Conservation (phyloP, 2,329 filamentous ascomycete species). For the Fusarium vanettenii region DNA sequence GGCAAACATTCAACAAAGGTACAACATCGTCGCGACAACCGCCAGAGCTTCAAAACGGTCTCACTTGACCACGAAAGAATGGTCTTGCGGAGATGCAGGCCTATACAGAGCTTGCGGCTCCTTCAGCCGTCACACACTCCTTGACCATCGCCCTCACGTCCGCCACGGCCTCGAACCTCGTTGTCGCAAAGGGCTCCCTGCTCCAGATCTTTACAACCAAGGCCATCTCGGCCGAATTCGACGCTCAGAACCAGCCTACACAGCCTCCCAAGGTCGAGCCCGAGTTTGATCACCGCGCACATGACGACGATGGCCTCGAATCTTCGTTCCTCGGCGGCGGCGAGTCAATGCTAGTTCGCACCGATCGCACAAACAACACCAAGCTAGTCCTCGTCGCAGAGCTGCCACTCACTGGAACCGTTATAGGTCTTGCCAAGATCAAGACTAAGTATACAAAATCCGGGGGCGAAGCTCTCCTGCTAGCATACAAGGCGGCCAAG, state of each 20-base stretch:
- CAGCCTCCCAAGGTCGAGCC: slow-evolving; percentile 55
- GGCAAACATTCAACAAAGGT: slow-evolving; percentile 29
- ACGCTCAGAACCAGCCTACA: slow-evolving; percentile 54
- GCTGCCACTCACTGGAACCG: slow-evolving; percentile 83
- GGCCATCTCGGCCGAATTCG: slow-evolving; percentile 72
- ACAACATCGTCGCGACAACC: slow-evolving; percentile 21
- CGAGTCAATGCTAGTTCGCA: slow-evolving; percentile 70
- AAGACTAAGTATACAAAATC: slow-evolving; percentile 79
- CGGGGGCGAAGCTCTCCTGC: slow-evolving; percentile 83
- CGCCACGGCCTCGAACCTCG: slow-evolving; percentile 81
- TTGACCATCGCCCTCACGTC: slow-evolving; percentile 82
- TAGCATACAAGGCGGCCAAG: slow-evolving; percentile 92
- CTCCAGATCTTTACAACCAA: slow-evolving; percentile 90
- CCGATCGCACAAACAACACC: slow-evolving; percentile 73
- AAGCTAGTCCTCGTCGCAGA: slow-evolving; percentile 89
- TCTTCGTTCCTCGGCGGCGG: slow-evolving; percentile 73
- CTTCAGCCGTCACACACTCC: slow-evolving; percentile 93
- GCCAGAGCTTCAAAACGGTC: slow-evolving; percentile 28
- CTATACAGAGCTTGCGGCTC: slow-evolving; percentile 95
- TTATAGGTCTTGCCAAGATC: slow-evolving; percentile 84
- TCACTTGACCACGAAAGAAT: slow-evolving; percentile 45
- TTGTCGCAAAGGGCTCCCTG: slow-evolving; percentile 92
- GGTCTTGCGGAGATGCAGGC: slow-evolving; percentile 80
- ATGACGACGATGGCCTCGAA: slow-evolving; percentile 73
- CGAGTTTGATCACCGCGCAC: slow-evolving; percentile 63